Percentiles rank a stretch among this genome's conserved stretches.
Evolutionary conservation across 163 green algal genomes (phyloP).

Genomic region (Scenedesmus sp.): DNA sequence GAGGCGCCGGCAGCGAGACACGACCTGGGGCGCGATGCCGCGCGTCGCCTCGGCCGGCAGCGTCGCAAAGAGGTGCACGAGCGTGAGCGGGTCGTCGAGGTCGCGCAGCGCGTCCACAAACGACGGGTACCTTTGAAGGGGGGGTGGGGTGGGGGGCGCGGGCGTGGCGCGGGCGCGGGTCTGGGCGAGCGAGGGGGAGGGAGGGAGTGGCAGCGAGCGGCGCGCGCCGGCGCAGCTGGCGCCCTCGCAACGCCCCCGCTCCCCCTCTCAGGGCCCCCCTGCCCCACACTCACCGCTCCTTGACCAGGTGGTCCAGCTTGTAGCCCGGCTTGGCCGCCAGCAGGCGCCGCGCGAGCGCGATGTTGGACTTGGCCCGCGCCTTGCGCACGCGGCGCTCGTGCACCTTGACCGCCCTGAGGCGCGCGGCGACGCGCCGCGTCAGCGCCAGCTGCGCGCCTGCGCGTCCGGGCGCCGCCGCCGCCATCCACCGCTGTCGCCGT

Average conservation of each 20-base stretch:
- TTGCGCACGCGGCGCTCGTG: constrained; percentile 78
- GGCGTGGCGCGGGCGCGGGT: too few relatives aligned
- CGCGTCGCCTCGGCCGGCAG: constrained; percentile 84
- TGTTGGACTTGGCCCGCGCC: constrained; percentile 86
- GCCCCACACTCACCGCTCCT: constrained; percentile 80
- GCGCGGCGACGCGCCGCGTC: background rate
- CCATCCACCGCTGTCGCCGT: background rate
- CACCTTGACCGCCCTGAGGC: constrained; percentile 62
- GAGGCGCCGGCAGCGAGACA: constrained; percentile 72
- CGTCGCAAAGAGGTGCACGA: constrained; percentile 96
- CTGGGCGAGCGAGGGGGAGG: background rate
- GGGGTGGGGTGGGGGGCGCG: too few relatives aligned
- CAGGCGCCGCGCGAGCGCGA: constrained; percentile 78
- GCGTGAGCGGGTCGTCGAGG: constrained; percentile 97
- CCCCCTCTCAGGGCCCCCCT: background rate
- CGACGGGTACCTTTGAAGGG: constrained; percentile 98
- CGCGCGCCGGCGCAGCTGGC: background rate
- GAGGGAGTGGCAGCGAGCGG: background rate
- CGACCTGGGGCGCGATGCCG: constrained; percentile 68
- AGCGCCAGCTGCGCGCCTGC: too few relatives aligned
- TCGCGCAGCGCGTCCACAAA: constrained; percentile 98
- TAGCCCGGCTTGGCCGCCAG: constrained; percentile 75
- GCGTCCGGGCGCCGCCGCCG: too few relatives aligned
- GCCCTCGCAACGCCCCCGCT: too few relatives aligned
- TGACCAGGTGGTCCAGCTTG: constrained; percentile 95